phyloP scores from a whole-genome alignment of 306 rosid genomes.

The Prinsepia uniflora region DNA sequence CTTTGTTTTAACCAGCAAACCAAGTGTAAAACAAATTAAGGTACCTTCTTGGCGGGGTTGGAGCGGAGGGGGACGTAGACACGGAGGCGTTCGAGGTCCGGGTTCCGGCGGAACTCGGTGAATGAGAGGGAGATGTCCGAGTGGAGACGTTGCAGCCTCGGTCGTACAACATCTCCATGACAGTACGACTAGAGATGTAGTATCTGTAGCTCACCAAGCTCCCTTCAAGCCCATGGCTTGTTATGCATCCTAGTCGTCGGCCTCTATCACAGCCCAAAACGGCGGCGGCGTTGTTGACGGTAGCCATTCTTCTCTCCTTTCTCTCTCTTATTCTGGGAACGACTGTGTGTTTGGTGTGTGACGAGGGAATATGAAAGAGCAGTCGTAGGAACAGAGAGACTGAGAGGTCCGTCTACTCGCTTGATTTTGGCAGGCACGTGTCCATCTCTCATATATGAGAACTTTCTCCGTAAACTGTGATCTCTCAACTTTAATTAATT shows the following conservation, averaged over 20 bases:
- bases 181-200: constrained; percentile 32
- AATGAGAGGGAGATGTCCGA: constrained; percentile 35
- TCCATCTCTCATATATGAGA: background rate
- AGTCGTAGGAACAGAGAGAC: background rate
- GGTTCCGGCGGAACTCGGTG: constrained; percentile 29
- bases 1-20: background rate
- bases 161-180: constrained; percentile 44
- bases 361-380: background rate
- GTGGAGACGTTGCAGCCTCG: constrained; percentile 44
- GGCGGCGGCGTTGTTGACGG: background rate
- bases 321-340: background rate
- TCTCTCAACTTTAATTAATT: too few relatives aligned
- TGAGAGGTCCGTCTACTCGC: background rate
- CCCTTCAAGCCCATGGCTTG: background rate
- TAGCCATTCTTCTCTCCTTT: background rate
- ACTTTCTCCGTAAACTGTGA: background rate
- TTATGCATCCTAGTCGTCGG: constrained; percentile 8
- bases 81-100: constrained; percentile 29
- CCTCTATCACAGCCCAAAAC: background rate
- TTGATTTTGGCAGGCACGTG: background rate
- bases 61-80: constrained; percentile 30
- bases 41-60: constrained; percentile 33
- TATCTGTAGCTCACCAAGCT: constrained; percentile 37
- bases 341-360: background rate
- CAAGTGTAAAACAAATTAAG: background rate